Percentiles rank a stretch among this genome's conserved stretches.
These are phyloP conservation scores for Phytophthora fragariae DNA, from an alignment of 352 stramenopile species.

Conservation along the genomic window DNA sequence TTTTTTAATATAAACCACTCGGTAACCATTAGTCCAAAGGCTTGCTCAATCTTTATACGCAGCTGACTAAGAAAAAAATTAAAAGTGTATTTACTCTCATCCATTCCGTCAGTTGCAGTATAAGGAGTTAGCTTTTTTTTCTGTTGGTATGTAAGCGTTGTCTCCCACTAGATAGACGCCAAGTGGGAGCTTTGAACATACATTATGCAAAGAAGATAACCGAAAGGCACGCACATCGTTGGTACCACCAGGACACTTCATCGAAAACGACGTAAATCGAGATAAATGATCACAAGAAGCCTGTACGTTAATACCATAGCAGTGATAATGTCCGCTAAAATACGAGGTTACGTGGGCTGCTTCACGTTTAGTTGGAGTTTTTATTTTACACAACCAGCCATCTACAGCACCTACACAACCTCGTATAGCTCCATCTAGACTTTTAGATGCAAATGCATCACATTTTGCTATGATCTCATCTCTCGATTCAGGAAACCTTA, in stretches of 20 bases:
- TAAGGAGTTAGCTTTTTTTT: conserved; percentile 12
- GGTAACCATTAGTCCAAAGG: neutral
- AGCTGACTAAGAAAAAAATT: neutral
- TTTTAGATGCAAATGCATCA: neutral
- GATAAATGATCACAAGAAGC: neutral
- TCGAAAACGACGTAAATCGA: neutral
- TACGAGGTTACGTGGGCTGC: neutral
- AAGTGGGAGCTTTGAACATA: neutral
- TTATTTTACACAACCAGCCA: neutral
- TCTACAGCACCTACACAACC: neutral
- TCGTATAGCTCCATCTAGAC: neutral
- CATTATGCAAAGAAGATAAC: neutral
- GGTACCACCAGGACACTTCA: neutral
- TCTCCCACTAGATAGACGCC: conserved; percentile 9
- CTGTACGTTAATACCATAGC: neutral
- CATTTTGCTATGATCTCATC: neutral
- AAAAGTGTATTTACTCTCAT: conserved; percentile 3
- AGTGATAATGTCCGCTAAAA: neutral
- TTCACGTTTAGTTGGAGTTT: neutral
- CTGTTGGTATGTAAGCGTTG: conserved; percentile 17
- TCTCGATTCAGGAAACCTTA: neutral
- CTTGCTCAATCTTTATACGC: neutral
- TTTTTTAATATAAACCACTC: neutral
- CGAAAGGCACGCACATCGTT: neutral
- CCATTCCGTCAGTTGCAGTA: conserved; percentile 8